Evolutionary conservation across 2,329 filamentous ascomycete genomes (phyloP), one percentile per base, ranked within the genome.

Genomic region (Penicillium psychrosexuale): DNA sequence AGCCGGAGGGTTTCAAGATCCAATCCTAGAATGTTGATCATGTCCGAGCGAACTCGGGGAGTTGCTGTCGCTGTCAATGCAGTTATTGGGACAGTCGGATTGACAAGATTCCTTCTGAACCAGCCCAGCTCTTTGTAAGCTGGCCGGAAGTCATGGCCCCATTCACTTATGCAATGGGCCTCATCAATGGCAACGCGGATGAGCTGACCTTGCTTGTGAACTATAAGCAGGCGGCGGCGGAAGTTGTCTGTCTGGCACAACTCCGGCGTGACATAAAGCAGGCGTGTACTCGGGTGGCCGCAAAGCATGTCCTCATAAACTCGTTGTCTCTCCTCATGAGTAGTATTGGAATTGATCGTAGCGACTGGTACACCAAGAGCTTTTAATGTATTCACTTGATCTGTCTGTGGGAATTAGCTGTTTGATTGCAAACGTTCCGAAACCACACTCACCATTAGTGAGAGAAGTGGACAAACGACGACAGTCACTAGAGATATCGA

Each of bases 161-260:
- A 97, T 85, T 97, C 92, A 24, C 90, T 96, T 63, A 97, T 96
- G 72, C 93, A 97, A 72, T 97, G 93, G 2, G 93, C 93, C 75
- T 97, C 93, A 68, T 97, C 93, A 54, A 97, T 86, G 45, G 89
- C 93, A 60, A 97, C 84, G 13, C 93, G 85, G 9, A 88, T 87
- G n/a, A 97, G 82, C 73, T 97, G 90, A 54, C 84, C 83, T 71
- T 97, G 91, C 55, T 84, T 78, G 68, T 97, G 79, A 13, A 97
- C 87, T 5, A 88, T 77, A 57, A 83, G 81, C 8, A 97, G 77
- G 46, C 86, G 84, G 57, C 85, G 83, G 37, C 92, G 88, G 72
- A 97, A 97, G 54, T 82, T 80, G 57, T 91, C 83, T 5, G 84
- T 83, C 33, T 88, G 84, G 71, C 93, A 97, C 55, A 91, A 83